phyloP scores from a whole-genome alignment of 805 yeast genomes.

The Monosporozyma servazzii region DNA sequence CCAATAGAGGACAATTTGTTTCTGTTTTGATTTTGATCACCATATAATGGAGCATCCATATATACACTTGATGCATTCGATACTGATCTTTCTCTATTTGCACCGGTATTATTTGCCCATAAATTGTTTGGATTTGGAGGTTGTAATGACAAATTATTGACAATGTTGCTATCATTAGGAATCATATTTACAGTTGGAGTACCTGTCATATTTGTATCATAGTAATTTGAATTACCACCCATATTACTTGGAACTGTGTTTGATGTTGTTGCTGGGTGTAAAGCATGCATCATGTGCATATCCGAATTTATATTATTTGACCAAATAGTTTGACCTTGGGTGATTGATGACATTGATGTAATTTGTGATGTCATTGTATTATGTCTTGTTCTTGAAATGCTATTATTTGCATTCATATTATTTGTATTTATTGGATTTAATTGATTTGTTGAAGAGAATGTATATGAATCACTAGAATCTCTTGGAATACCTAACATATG shows the following conservation, averaged over 20 bases:
- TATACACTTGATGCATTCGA: constrained; percentile 30
- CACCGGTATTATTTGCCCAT: neutral
- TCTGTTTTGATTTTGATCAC: constrained; percentile 7
- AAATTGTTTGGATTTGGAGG: constrained; percentile 1
- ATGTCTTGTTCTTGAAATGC: constrained; percentile 27
- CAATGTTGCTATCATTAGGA: neutral
- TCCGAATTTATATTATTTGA: constrained; percentile 15
- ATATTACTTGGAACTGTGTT: neutral
- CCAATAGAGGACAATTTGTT: neutral
- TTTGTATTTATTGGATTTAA: constrained; percentile 1
- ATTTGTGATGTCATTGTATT: constrained; percentile 30
- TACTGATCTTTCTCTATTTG: constrained; percentile 23
- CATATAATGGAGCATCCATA: constrained; percentile 25
- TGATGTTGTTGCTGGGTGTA: constrained; percentile 6
- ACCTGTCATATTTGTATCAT: constrained; percentile 12
- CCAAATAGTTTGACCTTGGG: constrained; percentile 19
- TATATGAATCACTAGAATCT: constrained; percentile 25
- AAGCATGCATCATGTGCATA: constrained; percentile 11
- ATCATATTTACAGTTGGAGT: constrained; percentile 3
- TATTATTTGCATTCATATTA: constrained; percentile 2
- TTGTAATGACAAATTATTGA: constrained; percentile 5
- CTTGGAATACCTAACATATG: constrained; percentile 21
- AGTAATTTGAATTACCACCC: constrained; percentile 8
- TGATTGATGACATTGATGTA: constrained; percentile 25
- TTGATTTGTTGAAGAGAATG: constrained; percentile 11